These are phyloP conservation scores for Penicillium paneum DNA, from an alignment of 2,329 filamentous ascomycete genomes.

Conservation along the genomic window DNA sequence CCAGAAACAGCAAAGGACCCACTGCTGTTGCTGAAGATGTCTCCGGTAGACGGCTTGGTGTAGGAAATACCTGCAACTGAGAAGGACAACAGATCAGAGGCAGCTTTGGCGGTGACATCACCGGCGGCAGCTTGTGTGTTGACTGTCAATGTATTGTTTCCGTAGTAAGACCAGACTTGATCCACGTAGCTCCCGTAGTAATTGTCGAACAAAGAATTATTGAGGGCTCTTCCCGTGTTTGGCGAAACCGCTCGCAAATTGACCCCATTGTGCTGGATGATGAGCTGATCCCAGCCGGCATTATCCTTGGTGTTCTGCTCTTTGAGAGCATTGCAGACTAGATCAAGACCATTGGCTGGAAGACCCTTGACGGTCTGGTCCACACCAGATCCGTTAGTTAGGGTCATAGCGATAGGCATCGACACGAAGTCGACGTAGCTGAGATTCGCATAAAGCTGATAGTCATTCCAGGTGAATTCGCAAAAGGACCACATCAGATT, in stretches of 20 bases:
- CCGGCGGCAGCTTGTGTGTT: slow-evolving; percentile 64
- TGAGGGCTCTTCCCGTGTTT: slow-evolving; percentile 41
- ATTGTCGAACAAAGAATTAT: slow-evolving; percentile 47
- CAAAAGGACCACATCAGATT: slow-evolving; percentile 63
- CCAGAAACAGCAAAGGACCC: slow-evolving; percentile 54
- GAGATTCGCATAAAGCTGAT: slow-evolving; percentile 65
- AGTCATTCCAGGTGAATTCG: slow-evolving; percentile 64
- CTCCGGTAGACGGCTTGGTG: slow-evolving; percentile 54
- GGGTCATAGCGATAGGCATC: slow-evolving; percentile 58
- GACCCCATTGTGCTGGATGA: slow-evolving; percentile 46
- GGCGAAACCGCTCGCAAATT: slow-evolving; percentile 44
- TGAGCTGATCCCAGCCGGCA: slow-evolving; percentile 60
- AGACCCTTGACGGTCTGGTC: slow-evolving; percentile 58
- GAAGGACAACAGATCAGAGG: slow-evolving; percentile 43
- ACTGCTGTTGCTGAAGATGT: slow-evolving; percentile 66
- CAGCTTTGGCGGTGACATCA: slow-evolving; percentile 51
- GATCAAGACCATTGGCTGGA: slow-evolving; percentile 54
- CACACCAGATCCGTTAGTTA: slow-evolving; percentile 44
- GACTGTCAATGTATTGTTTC: slow-evolving; percentile 48
- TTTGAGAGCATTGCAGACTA: slow-evolving; percentile 53
- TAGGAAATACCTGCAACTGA: slow-evolving; percentile 51
- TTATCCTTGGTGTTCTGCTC: slow-evolving; percentile 57
- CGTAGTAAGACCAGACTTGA: slow-evolving; percentile 51
- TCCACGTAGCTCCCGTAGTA: slow-evolving; percentile 55
- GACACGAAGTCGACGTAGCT: slow-evolving; percentile 72